Base-by-base conservation (phyloP, 2,329 filamentous ascomycete species). In the Ilyonectria mors-panacis region DNA sequence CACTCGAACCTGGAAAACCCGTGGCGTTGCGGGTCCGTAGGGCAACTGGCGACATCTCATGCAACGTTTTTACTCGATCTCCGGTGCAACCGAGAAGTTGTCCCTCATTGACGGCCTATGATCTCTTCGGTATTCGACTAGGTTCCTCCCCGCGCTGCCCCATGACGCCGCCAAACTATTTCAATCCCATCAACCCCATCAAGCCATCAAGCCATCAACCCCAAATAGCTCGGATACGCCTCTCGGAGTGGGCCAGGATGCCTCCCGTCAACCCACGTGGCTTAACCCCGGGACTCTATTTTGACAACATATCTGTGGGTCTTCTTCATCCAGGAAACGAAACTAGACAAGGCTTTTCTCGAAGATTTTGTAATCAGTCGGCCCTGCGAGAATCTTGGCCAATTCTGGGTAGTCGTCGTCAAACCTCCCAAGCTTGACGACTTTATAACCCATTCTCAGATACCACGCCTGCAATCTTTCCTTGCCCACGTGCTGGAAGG, bases 381-480 rank as follows among this genome's bases (percentile, higher is more conserved):
- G 77, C 0, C 75, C 78, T 0, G 70, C 60, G 19, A 80, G 59
- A 9, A 76, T 37, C 9, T 71, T 68, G 1, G 70, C 73, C 26
- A 80, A 44, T 1, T 68, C 68, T 4, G 78, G 78, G 37, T 78
- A 77, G 7, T 79, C 76, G 0, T 74, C 44, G 4, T 60, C 57
- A 60, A 79, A 80, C 15, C 69, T 65, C 0, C 70, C 75, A n/a
- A 79, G 23, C 33, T 69, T 76, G 0, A 78, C 69, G 23, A 74
- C 19, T 26, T 59, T 33, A 48, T 80, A 79, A 0, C 76, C 78
- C 69, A 78, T 65, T 2, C 78, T 66, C 5, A 37, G 51, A 45
- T 79, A 79, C 78, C 78, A 79, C 0, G 63, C 69, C 53, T 75
- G 53, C 66, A 76, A 61, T 26, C 76, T 74, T 2, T 66, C 65